Conservation (phyloP, 2,329 filamentous ascomycete species). For the Monosporascus sp. region DNA sequence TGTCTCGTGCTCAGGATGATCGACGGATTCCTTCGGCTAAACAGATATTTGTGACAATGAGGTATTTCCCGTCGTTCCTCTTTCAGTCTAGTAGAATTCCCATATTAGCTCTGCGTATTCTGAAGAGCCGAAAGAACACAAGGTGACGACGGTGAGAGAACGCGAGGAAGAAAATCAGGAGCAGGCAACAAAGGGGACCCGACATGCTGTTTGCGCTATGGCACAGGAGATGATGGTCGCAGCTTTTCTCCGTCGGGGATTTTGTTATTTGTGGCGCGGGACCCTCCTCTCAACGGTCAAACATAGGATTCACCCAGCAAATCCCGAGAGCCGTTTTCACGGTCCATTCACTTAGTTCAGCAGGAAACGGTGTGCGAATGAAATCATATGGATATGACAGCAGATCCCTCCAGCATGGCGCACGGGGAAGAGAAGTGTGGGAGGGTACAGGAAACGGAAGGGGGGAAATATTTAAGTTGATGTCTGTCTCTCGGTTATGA, state of each 20-base stretch:
- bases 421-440: not conserved
- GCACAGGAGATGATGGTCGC: not conserved
- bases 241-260: not conserved
- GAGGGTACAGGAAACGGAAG: not conserved
- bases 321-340: not conserved
- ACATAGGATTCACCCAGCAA: not conserved
- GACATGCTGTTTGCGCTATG: not conserved
- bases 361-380: no score
- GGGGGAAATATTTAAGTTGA: not conserved
- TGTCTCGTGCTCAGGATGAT: not conserved
- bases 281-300: not conserved
- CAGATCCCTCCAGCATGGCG: no score
- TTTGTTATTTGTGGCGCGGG: not conserved
- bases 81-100: not conserved
- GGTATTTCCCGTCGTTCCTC: slow-evolving; percentile 10
- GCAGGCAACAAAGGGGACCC: not conserved
- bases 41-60: slow-evolving; percentile 6
- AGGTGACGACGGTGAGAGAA: not conserved
- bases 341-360: not conserved
- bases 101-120: not conserved
- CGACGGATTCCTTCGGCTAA: not conserved
- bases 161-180: not conserved
- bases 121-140: not conserved
- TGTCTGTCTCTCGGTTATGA: not conserved
- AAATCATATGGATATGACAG: no score